A percentile compares a stretch with the other conserved stretches of the same genome.
Evolutionary conservation across 2,329 filamentous ascomycete species (phyloP).

Genomic region (Westerdykella aurantiaca): DNA sequence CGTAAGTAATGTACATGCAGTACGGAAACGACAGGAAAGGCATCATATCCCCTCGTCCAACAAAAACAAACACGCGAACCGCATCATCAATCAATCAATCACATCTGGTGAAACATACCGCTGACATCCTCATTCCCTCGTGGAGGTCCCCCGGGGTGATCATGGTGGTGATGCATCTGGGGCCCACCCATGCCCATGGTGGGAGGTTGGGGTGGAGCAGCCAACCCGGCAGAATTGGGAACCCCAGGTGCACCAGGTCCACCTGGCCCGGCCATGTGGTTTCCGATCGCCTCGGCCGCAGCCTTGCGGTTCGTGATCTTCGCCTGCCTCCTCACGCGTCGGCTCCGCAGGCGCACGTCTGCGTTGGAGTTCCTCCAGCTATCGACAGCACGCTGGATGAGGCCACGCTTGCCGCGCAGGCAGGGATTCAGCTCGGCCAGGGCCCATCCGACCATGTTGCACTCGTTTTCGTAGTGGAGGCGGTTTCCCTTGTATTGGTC

Average conservation of each 20-base stretch:
- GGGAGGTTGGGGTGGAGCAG: constrained; percentile 49
- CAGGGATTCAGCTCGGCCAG: constrained; percentile 88
- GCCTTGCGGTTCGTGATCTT: constrained; percentile 88
- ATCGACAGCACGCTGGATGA: constrained; percentile 95
- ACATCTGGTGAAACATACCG: constrained; percentile 98
- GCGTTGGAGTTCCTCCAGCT: constrained; percentile 99
- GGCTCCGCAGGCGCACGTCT: constrained; percentile 82
- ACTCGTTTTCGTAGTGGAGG: constrained; percentile 94
- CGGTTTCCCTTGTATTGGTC: constrained; percentile 96
- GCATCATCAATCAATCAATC: constrained; percentile 45
- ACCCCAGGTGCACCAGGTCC: constrained; percentile 58
- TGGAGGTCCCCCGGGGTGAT: constrained; percentile 60
- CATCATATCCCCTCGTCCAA: constrained; percentile 32
- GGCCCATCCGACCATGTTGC: constrained; percentile 99
- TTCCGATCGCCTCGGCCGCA: constrained; percentile 50
- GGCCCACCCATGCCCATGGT: constrained; percentile 61
- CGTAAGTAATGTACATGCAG: constrained; percentile 38
- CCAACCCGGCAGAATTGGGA: constrained; percentile 58
- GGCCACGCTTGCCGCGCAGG: constrained; percentile 83
- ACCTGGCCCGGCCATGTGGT: constrained; percentile 63
- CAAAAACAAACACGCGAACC: constrained; percentile 34
- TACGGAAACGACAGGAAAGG: constrained; percentile 37
- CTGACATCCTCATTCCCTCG: constrained; percentile 74
- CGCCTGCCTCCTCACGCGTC: constrained; percentile 88
- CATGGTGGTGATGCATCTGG: constrained; percentile 67